Evolutionary conservation across 2,329 filamentous ascomycete genomes (phyloP).

Genomic region (Drechslerella dactyloides): DNA sequence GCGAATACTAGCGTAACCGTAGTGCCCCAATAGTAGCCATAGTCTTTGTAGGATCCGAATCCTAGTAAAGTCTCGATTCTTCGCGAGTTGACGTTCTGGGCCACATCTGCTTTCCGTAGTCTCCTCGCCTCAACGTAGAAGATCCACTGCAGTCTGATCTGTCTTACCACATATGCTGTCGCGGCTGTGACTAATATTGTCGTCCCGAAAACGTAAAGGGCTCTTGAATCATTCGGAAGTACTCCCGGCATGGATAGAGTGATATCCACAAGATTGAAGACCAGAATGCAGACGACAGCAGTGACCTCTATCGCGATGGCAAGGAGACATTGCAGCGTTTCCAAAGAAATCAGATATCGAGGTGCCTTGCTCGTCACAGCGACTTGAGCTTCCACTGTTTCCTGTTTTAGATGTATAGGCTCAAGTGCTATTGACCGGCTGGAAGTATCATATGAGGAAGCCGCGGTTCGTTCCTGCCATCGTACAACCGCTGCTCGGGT

Average conservation of each 20-base stretch:
- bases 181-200: constrained; percentile 32
- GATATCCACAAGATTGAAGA: constrained; percentile 42
- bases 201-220: constrained; percentile 38
- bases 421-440: constrained; percentile 38
- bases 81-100: constrained; percentile 23
- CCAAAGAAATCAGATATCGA: constrained; percentile 14
- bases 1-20: constrained; percentile 39
- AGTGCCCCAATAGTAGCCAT: constrained; percentile 47
- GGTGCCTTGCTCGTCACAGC: constrained; percentile 3
- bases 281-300: constrained; percentile 26
- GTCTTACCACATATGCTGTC: constrained; percentile 32
- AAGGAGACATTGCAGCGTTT: constrained; percentile 40
- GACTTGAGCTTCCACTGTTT: constrained; percentile 23
- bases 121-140: constrained; percentile 34
- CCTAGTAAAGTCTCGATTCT: constrained; percentile 41
- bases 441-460: constrained; percentile 30
- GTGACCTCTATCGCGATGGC: constrained; percentile 38
- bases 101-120: constrained; percentile 29
- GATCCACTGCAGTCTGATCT: constrained; percentile 44
- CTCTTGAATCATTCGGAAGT: constrained; percentile 46
- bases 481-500: constrained; percentile 35
- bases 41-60: constrained; percentile 37
- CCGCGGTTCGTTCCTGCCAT: constrained; percentile 50
- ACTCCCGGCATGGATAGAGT: constrained; percentile 39
- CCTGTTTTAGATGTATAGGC: constrained; percentile 31